Percentiles rank a stretch among this genome's conserved stretches.
phyloP scores from a whole-genome alignment of 495 filamentous ascomycete species.

The Beverwykella pulmonaria region DNA sequence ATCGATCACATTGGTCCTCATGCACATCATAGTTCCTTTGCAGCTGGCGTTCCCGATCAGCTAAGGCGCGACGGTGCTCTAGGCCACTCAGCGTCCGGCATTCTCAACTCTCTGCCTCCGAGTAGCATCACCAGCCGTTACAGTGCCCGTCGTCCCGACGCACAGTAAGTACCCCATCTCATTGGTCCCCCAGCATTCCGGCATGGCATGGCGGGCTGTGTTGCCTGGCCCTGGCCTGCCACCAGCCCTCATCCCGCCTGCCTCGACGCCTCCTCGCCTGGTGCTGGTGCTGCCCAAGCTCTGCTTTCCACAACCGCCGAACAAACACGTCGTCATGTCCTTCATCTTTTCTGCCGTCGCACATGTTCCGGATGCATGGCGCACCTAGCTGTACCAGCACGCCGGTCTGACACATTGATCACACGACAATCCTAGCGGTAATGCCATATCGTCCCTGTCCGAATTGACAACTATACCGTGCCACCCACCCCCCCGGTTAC shows the following conservation, averaged over 20 bases:
- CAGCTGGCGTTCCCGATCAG: constrained; percentile 39
- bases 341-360: constrained; percentile 33
- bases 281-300: constrained; percentile 42
- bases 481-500: constrained; percentile 40
- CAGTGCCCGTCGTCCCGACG: constrained; percentile 38
- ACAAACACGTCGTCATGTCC: constrained; percentile 45
- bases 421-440: constrained; percentile 41
- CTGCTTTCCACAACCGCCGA: constrained; percentile 31
- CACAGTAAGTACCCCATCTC: constrained; percentile 41
- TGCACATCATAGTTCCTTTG: constrained; percentile 43
- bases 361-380: constrained; percentile 39
- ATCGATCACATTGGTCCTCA: constrained; percentile 42
- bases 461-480: constrained; percentile 39
- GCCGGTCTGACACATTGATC: constrained; percentile 41
- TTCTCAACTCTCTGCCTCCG: constrained; percentile 26
- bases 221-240: constrained; percentile 37
- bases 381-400: constrained; percentile 38
- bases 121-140: constrained; percentile 37
- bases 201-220: constrained; percentile 31
- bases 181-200: constrained; percentile 37
- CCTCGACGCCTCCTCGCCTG: constrained; percentile 33
- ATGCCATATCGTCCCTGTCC: constrained; percentile 38
- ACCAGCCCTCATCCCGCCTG: constrained; percentile 32
- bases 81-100: constrained; percentile 32
- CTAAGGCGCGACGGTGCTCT: constrained; percentile 40